A percentile compares a stretch with the other conserved stretches of the same genome.
phyloP scores from a whole-genome alignment of 306 rosid species.

The Trifolium repens region DNA sequence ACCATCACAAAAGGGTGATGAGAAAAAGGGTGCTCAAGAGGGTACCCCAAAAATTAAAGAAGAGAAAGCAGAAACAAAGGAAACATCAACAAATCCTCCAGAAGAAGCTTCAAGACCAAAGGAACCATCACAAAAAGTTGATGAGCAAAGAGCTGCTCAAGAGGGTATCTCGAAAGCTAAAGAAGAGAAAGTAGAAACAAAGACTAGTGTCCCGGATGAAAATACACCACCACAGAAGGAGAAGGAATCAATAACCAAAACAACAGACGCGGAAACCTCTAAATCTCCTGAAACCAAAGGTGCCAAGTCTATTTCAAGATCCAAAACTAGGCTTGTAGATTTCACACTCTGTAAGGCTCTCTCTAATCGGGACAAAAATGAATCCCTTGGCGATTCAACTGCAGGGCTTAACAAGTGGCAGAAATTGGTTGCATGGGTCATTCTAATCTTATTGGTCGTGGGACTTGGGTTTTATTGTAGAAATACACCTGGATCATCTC shows the following conservation, averaged over 20 bases:
- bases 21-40: conserved; percentile 17
- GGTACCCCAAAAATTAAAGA: conserved; percentile 29
- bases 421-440: conserved; percentile 47
- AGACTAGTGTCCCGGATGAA: conserved; percentile 19
- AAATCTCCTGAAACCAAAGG: conserved; percentile 25
- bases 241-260: conserved; percentile 36
- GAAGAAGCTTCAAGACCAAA: conserved; percentile 20
- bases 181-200: conserved; percentile 30
- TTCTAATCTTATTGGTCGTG: conserved; percentile 45
- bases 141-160: conserved; percentile 19
- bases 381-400: conserved; percentile 1
- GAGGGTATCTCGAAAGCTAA: conserved; percentile 28
- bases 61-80: conserved; percentile 25
- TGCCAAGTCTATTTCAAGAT: conserved; percentile 27
- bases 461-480: conserved; percentile 50
- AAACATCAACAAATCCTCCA: background rate
- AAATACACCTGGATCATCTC: conserved; percentile 34
- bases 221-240: conserved; percentile 35
- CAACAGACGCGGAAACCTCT: conserved; percentile 22
- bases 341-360: conserved; percentile 36
- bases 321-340: conserved; percentile 46
- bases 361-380: conserved; percentile 16
- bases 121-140: conserved; percentile 30
- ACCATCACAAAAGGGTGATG: conserved; percentile 32
- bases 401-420: conserved; percentile 40